A percentile compares a stretch with the other conserved stretches of the same genome.
These are phyloP conservation scores for Trichoderma lentiforme DNA, from an alignment of 2,329 filamentous ascomycete genomes.

Conservation along the genomic window DNA sequence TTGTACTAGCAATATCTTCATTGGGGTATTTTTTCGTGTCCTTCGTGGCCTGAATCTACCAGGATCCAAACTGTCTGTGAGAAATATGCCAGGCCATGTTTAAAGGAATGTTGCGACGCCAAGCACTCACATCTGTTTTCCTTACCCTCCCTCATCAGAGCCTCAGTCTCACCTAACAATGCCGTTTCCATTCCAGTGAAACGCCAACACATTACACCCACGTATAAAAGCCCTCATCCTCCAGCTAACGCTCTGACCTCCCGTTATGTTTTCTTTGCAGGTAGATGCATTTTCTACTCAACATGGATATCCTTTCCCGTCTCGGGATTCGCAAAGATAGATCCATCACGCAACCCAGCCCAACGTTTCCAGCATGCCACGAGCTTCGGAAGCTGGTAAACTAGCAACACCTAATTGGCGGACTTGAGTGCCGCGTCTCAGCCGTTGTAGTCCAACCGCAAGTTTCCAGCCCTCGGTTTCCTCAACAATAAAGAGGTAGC, in stretches of 20 bases:
- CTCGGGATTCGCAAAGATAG: background rate
- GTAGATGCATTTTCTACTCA: background rate
- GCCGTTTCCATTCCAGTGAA: constrained; percentile 28
- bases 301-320: background rate
- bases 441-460: constrained; percentile 56
- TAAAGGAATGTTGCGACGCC: background rate
- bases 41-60: constrained; percentile 15
- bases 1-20: background rate
- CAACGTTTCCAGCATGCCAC: constrained; percentile 54
- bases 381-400: constrained; percentile 53
- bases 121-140: background rate
- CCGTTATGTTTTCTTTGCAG: background rate
- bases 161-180: constrained; percentile 31
- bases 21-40: constrained; percentile 17
- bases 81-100: background rate
- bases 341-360: constrained; percentile 45
- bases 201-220: constrained; percentile 24
- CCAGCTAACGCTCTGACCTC: background rate
- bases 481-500: constrained; percentile 61
- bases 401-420: constrained; percentile 57
- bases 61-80: background rate
- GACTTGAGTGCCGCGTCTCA: constrained; percentile 59
- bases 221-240: background rate
- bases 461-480: constrained; percentile 69
- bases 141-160: constrained; percentile 8